Conservation (phyloP, 768 basidiomycete species). For the Sistotremastrum suecicum region DNA sequence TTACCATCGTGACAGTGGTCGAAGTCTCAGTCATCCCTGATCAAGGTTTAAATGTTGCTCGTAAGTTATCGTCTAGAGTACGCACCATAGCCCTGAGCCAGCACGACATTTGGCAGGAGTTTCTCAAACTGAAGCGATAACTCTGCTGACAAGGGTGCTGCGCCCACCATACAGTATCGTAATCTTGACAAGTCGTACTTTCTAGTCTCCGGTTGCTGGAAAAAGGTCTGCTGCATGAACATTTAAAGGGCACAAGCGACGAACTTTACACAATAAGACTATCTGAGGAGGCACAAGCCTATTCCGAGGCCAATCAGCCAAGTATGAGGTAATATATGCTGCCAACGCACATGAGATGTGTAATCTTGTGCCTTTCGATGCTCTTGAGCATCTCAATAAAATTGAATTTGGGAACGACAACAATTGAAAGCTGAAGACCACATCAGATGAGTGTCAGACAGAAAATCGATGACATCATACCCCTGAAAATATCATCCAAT, state of each 20-base stretch:
- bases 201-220: constrained; percentile 36
- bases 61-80: neutral
- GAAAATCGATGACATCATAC: constrained; percentile 20
- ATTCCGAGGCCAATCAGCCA: neutral
- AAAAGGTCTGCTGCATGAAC: constrained; percentile 1
- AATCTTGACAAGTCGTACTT: constrained; percentile 35
- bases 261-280: constrained; percentile 45
- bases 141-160: constrained; percentile 43
- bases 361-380: constrained; percentile 42
- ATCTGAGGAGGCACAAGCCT: constrained; percentile 47
- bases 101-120: constrained; percentile 36
- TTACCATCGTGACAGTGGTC: constrained; percentile 35
- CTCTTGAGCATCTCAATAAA: constrained; percentile 48
- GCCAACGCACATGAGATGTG: constrained; percentile 35
- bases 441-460: neutral
- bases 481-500: constrained; percentile 39
- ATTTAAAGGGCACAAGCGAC: constrained; percentile 1
- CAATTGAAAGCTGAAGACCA: constrained; percentile 29
- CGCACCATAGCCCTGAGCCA: constrained; percentile 46
- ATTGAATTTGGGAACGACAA: constrained; percentile 49
- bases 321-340: neutral
- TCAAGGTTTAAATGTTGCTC: neutral
- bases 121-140: constrained; percentile 33
- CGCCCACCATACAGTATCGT: constrained; percentile 38
- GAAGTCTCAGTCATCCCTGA: constrained; percentile 56